Conservation (phyloP, 2,329 filamentous ascomycete genomes). For the Fusarium duplospermum region DNA sequence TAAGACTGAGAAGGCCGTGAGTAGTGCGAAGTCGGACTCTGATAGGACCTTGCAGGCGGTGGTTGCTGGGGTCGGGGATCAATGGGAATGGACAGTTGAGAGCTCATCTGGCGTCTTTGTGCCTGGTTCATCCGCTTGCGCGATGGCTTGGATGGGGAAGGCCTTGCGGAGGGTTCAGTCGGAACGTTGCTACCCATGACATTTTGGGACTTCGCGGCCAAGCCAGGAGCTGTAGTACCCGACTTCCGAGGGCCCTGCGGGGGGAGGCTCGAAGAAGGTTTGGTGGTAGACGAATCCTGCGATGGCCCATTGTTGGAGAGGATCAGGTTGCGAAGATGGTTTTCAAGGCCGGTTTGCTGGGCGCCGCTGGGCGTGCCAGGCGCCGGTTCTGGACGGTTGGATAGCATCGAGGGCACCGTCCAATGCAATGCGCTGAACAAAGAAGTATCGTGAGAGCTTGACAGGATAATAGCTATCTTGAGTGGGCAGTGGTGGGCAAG, state of each 20-base stretch:
- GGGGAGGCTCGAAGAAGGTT: not conserved
- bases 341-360: constrained; percentile 58
- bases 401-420: constrained; percentile 8
- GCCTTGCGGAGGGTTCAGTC: constrained; percentile 7
- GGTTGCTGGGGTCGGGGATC: constrained; percentile 56
- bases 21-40: constrained; percentile 45
- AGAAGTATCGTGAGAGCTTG: not conserved
- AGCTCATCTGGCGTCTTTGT: constrained; percentile 71
- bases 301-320: constrained; percentile 60
- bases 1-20: constrained; percentile 39
- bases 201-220: not conserved
- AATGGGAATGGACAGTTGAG: constrained; percentile 67
- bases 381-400: constrained; percentile 14
- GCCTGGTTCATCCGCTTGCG: constrained; percentile 71
- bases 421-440: not conserved
- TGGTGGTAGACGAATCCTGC: constrained; percentile 13
- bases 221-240: not conserved
- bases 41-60: constrained; percentile 45
- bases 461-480: not conserved
- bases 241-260: not conserved
- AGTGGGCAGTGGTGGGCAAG: not conserved
- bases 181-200: not conserved
- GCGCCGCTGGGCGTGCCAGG: not conserved
- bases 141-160: constrained; percentile 43
- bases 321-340: constrained; percentile 69